Conservation (phyloP, 208 protist genomes). For the Acanthamoeba lenticulata region DNA sequence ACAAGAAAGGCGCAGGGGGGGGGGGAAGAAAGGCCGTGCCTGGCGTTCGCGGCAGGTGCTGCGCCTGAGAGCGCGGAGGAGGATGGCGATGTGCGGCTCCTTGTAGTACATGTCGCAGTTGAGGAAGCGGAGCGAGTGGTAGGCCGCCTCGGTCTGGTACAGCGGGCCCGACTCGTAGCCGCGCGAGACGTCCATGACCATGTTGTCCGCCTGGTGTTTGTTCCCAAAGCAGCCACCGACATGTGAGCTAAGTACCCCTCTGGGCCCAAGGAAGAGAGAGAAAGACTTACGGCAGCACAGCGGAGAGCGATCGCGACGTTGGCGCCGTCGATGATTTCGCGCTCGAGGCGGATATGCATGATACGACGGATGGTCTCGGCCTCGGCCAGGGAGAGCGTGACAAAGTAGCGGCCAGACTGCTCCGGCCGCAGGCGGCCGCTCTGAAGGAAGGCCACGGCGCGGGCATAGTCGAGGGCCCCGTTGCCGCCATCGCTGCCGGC, state of each 20-base stretch:
- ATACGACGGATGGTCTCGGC: slow-evolving; percentile 86
- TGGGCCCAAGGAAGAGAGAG: not conserved
- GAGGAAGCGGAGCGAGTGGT: slow-evolving; percentile 58
- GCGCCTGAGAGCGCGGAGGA: slow-evolving; percentile 1
- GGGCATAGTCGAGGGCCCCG: not conserved
- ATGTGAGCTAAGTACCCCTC: no score
- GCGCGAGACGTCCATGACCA: slow-evolving; percentile 49
- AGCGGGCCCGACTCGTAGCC: not conserved
- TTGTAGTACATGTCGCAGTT: slow-evolving; percentile 68
- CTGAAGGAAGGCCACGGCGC: not conserved
- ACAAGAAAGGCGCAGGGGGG: not conserved
- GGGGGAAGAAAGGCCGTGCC: not conserved
- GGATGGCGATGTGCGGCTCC: slow-evolving; percentile 49
- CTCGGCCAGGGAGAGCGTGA: slow-evolving; percentile 84
- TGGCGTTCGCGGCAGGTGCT: slow-evolving; percentile 39
- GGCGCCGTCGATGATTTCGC: slow-evolving; percentile 45
- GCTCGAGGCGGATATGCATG: slow-evolving; percentile 78
- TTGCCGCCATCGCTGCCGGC: not conserved
- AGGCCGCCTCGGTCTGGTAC: slow-evolving; percentile 49
- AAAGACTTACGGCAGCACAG: not conserved
- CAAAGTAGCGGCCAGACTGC: slow-evolving; percentile 68
- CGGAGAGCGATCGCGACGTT: slow-evolving; percentile 22
- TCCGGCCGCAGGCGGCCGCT: slow-evolving; percentile 17
- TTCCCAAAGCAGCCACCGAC: no score
- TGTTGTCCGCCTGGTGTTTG: slow-evolving; percentile 49